Evolutionary conservation across 768 basidiomycete species (phyloP).

Genomic region (Inosperma sp.): DNA sequence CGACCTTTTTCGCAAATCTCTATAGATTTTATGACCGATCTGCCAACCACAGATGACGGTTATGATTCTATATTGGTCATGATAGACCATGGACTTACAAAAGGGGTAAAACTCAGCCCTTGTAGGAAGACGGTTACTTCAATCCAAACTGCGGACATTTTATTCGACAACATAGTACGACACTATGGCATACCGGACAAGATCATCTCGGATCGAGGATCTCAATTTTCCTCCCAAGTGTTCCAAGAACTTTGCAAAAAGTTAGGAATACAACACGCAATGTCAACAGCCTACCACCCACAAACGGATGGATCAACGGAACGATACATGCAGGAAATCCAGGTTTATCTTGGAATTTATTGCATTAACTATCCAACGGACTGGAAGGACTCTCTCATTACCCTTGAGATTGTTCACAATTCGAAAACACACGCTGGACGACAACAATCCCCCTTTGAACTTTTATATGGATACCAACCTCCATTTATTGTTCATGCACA

Average conservation of each 20-base stretch:
- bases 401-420: constrained; percentile 3
- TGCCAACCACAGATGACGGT: not conserved
- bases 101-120: constrained; percentile 17
- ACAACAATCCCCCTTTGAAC: constrained; percentile 1
- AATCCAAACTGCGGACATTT: constrained; percentile 12
- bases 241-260: constrained; percentile 18
- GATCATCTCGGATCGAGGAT: constrained; percentile 26
- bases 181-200: constrained; percentile 24
- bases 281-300: constrained; percentile 36
- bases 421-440: not conserved
- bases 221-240: constrained; percentile 28
- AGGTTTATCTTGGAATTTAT: constrained; percentile 13
- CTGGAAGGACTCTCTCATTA: not conserved
- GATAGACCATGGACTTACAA: constrained; percentile 25
- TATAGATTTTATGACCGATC: not conserved
- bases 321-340: constrained; percentile 33
- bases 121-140: constrained; percentile 10
- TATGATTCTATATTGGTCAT: constrained; percentile 1
- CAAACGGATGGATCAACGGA: constrained; percentile 24
- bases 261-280: constrained; percentile 16
- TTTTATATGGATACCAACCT: not conserved
- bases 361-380: not conserved
- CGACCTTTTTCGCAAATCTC: constrained; percentile 21
- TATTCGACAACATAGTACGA: constrained; percentile 18
- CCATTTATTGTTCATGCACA: not conserved